Conservation (phyloP, 2,329 filamentous ascomycete genomes). For the Neospermospora avenae region DNA sequence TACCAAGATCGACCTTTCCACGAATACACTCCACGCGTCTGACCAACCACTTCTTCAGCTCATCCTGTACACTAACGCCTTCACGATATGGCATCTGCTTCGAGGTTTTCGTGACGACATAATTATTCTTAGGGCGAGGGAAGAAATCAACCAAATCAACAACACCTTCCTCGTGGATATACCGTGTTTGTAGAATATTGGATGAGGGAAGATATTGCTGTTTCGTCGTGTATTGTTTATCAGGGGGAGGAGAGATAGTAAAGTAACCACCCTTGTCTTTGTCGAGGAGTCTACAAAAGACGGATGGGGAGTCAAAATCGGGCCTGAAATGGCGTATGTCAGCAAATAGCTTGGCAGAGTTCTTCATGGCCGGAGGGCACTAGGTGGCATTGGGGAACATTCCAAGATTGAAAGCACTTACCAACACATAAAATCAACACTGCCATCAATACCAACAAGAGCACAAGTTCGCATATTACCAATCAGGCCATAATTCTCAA, state of each 20-base stretch:
- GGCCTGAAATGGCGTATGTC: slow-evolving; percentile 48
- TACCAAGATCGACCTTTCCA: slow-evolving; percentile 59
- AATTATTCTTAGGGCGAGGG: slow-evolving; percentile 61
- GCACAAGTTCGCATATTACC: slow-evolving; percentile 79
- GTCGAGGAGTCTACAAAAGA: slow-evolving; percentile 73
- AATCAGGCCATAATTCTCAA: slow-evolving; percentile 77
- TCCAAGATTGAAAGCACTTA: slow-evolving; percentile 36
- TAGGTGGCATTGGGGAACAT: not conserved
- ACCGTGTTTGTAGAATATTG: slow-evolving; percentile 74
- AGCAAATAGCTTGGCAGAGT: not conserved
- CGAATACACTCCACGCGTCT: slow-evolving; percentile 70
- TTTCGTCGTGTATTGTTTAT: slow-evolving; percentile 62
- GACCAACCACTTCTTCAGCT: slow-evolving; percentile 69
- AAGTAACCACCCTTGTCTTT: slow-evolving; percentile 73
- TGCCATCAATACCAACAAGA: slow-evolving; percentile 70
- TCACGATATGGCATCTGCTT: slow-evolving; percentile 53
- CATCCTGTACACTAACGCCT: slow-evolving; percentile 51
- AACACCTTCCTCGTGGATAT: slow-evolving; percentile 72
- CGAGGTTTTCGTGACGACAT: slow-evolving; percentile 46
- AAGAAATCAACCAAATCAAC: slow-evolving; percentile 74
- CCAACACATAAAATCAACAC: slow-evolving; percentile 77
- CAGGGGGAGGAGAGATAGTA: slow-evolving; percentile 55
- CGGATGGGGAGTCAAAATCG: slow-evolving; percentile 72
- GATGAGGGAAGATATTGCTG: slow-evolving; percentile 74
- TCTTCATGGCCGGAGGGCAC: not conserved